phyloP scores from a whole-genome alignment of 1,139 yeast genomes.

The Lodderomyces metapsilosis region DNA sequence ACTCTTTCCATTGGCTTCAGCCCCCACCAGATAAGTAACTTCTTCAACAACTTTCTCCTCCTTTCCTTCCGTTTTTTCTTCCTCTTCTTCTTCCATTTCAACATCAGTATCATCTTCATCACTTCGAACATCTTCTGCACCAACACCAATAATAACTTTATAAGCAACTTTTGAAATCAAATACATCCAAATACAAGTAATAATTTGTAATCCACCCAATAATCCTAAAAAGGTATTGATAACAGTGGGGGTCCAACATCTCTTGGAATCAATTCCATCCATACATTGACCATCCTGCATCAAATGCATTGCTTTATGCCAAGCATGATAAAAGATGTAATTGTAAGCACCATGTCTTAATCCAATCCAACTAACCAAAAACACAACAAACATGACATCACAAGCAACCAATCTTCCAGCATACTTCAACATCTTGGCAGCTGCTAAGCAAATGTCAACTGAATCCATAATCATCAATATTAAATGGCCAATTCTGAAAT shows the following conservation, averaged over 20 bases:
- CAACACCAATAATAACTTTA: slow-evolving; percentile 66
- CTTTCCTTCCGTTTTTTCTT: slow-evolving; percentile 4
- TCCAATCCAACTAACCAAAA: slow-evolving; percentile 66
- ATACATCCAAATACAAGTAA: slow-evolving; percentile 72
- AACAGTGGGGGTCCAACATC: slow-evolving; percentile 60
- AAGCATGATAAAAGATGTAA: slow-evolving; percentile 58
- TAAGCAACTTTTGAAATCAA: slow-evolving; percentile 69
- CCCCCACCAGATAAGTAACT: too few relatives aligned
- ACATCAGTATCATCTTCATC: slow-evolving; percentile 48
- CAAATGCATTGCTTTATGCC: slow-evolving; percentile 31
- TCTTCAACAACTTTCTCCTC: background rate
- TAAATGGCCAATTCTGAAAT: slow-evolving; percentile 75
- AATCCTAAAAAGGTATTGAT: slow-evolving; percentile 55
- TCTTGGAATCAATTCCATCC: slow-evolving; percentile 24
- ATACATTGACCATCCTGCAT: slow-evolving; percentile 41
- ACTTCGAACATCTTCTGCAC: slow-evolving; percentile 83
- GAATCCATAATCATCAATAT: slow-evolving; percentile 80
- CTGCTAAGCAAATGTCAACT: slow-evolving; percentile 69
- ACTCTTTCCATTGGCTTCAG: background rate
- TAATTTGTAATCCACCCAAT: slow-evolving; percentile 63
- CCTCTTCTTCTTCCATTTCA: slow-evolving; percentile 21
- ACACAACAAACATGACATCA: slow-evolving; percentile 67
- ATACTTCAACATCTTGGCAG: slow-evolving; percentile 78
- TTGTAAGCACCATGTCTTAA: slow-evolving; percentile 76
- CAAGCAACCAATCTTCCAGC: slow-evolving; percentile 59